Evolutionary conservation across 257 asterid species (phyloP), one percentile per base, ranked within the genome.

Genomic region (Datura wrightii): DNA sequence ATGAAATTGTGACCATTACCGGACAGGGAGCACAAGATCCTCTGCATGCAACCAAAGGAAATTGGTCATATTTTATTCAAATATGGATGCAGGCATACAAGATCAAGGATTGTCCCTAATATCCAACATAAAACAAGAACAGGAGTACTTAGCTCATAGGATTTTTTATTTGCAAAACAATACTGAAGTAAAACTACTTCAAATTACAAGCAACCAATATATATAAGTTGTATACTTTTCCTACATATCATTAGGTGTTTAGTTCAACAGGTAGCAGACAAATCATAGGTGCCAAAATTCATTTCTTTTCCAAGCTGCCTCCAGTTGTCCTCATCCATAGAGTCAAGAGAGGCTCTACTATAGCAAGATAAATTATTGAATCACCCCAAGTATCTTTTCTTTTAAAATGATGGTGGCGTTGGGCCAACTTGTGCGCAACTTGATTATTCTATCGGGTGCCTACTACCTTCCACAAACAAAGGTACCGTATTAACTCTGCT

Each of bases 21-120:
- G 98, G 99, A 85, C 99, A 96, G 85, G 99, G 99, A 86, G 97
- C 95, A 88, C 99, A 94, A 52, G 92, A 90, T 85, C 99, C 99
- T 92, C 99, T 96, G 86, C 90, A 89, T n/a, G 82, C 79, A 83
- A 89, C 82, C 87, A 89, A 18, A 90, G 83, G 85, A 44, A 54
- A 84, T 86, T 65, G 84, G 90, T 87, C 83, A 83, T 48, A 85
- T 36, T 78, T 42, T 44, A 44, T 70, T 79, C 15, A 14, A 56
- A 16, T 4, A 56, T 10, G 6, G 58, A 67, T 67, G 80, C 53
- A 53, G 41, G 63, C 37, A 82, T 60, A 82, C 36, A 63, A 46
- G 79, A 82, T 46, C 31, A 65, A 10, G 13, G 37, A 65, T 48
- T 46, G 15, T 52, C 62, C 82, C 80, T 19, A 46, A 19, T 48